phyloP scores from a whole-genome alignment of 164 flowering plant genomes.

The Tetrastigma voinierianum region DNA sequence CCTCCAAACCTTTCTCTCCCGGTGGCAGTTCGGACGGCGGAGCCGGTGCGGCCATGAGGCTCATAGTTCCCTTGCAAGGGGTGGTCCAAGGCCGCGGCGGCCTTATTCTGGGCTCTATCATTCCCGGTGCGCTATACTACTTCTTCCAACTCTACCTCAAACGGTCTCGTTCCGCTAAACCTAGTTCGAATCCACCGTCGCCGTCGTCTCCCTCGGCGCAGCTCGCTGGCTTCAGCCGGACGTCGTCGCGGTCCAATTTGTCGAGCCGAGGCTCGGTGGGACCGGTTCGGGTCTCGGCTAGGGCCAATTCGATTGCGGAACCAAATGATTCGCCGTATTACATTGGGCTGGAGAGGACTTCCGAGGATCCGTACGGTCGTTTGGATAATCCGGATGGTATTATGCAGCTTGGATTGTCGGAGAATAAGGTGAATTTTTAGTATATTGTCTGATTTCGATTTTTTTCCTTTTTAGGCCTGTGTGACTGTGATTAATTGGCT shows the following conservation, averaged over 20 bases:
- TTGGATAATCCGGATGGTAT: constrained; percentile 50
- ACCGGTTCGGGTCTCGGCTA: constrained; percentile 50
- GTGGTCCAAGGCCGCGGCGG: constrained; percentile 88
- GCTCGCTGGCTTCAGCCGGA: constrained; percentile 19
- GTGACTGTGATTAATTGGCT: neutral
- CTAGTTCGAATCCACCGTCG: constrained; percentile 35
- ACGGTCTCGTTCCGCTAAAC: constrained; percentile 42
- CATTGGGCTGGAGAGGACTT: constrained; percentile 46
- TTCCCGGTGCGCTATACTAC: constrained; percentile 89
- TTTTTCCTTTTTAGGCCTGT: neutral
- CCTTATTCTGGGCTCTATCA: constrained; percentile 62
- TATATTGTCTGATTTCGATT: neutral
- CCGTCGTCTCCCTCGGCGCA: constrained; percentile 37
- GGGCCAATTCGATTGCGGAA: constrained; percentile 49
- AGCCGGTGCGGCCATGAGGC: constrained; percentile 47
- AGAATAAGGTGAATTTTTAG: constrained; percentile 43
- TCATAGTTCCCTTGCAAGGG: constrained; percentile 90
- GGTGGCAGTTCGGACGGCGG: neutral
- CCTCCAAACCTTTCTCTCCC: constrained; percentile 4
- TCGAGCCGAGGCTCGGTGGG: constrained; percentile 51
- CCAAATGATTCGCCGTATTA: constrained; percentile 52
- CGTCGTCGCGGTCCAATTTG: constrained; percentile 41
- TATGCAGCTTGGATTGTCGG: constrained; percentile 71
- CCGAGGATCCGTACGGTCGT: constrained; percentile 44
- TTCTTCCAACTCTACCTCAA: constrained; percentile 71